Base-by-base conservation (phyloP, 768 basidiomycete species). In the Tephrocybe sp. region DNA sequence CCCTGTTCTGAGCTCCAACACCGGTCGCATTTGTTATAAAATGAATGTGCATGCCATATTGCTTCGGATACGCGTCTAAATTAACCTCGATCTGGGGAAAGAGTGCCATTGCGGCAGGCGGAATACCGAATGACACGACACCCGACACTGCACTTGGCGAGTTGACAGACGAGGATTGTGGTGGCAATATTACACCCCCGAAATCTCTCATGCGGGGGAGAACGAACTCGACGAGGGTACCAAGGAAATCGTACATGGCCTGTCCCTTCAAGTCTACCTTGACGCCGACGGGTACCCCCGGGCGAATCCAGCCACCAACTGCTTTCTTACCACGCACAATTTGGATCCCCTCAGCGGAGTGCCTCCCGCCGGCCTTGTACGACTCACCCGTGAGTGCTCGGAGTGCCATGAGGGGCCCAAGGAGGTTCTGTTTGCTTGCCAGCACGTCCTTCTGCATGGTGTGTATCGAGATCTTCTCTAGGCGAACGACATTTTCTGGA, bases 81-180 rank as follows among this genome's bases (percentile, higher is more conserved):
- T 97, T 97, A 67, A 93, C 86, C 71, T 98, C 96, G 49, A 98
- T 88, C 70, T 96, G 91, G 1, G 96, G 96, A 75, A 98, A 99
- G 59, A 95, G 78, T 6, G 79, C 84, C 79, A 99, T 87, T 0
- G 95, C 92, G 4, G 74, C 69, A 1, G 92, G 84, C 0, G 88
- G 83, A 3, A 99, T 75, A 40, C 96, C 96, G 59, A 98, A 86
- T 2, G 86, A 83, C 43, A 98, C 89, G 16, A 96, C 92, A 43
- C 97, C 95, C 0, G 88, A 79, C 1, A 91, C 89, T 1, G 86
- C 83, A 47, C 82, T 84, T 1, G 91, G 86, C 1, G 85, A 87
- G 54, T 86, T 80, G 34, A 80, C 71, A 30, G 80, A 84, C n/a
- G 80, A 76, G 1, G 84, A 84, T 11, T 84, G 72, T 5, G 86